A percentile compares a stretch with the other conserved stretches of the same genome.
phyloP scores from a whole-genome alignment of 1,139 yeast species.

The Saccharomyces hybrid region DNA sequence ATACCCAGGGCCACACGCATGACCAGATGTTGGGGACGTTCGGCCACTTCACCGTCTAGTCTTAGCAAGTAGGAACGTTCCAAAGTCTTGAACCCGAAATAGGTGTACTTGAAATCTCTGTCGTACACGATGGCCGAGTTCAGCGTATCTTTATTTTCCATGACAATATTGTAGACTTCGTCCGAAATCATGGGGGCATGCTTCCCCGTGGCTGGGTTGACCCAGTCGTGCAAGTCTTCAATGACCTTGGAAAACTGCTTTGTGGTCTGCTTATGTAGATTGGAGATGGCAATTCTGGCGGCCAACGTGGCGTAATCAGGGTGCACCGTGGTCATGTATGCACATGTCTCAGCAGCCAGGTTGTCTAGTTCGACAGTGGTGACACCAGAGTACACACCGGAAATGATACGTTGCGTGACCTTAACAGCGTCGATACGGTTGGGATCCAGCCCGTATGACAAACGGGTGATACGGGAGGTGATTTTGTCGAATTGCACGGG shows the following conservation, averaged over 20 bases:
- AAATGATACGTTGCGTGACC: slow-evolving; percentile 79
- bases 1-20: slow-evolving; percentile 89
- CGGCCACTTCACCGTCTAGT: slow-evolving; percentile 66
- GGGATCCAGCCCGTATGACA: slow-evolving; percentile 78
- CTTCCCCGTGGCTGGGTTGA: slow-evolving; percentile 64
- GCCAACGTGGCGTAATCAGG: slow-evolving; percentile 96
- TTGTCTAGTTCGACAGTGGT: slow-evolving; percentile 91
- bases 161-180: slow-evolving; percentile 57
- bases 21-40: slow-evolving; percentile 83
- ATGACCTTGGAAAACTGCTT: slow-evolving; percentile 79
- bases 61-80: slow-evolving; percentile 76
- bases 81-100: slow-evolving; percentile 80
- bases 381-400: slow-evolving; percentile 93
- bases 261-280: slow-evolving; percentile 91
- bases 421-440: slow-evolving; percentile 81
- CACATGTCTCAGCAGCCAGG: slow-evolving; percentile 97
- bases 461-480: slow-evolving; percentile 56
- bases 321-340: slow-evolving; percentile 93
- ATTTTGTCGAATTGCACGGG: slow-evolving; percentile 76
- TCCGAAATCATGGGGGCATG: slow-evolving; percentile 77
- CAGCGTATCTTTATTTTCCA: slow-evolving; percentile 58
- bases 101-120: slow-evolving; percentile 76
- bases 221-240: slow-evolving; percentile 55
- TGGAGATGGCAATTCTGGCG: slow-evolving; percentile 92
- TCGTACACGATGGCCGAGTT: slow-evolving; percentile 77